phyloP scores from a whole-genome alignment of 2,329 filamentous ascomycete genomes.

The Mycosphaerelloides madeirae region DNA sequence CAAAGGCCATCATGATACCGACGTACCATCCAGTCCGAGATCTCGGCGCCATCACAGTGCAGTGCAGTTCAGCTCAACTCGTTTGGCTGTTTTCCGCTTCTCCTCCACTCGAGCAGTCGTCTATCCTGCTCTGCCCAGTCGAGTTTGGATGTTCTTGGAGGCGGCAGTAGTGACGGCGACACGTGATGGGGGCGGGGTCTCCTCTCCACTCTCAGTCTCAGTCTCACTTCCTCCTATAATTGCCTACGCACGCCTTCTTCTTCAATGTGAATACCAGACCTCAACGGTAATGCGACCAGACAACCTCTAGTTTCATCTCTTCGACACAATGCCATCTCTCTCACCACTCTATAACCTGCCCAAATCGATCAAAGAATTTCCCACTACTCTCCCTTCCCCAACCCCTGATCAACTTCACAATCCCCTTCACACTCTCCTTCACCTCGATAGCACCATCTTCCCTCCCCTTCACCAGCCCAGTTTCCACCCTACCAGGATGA shows the following conservation, averaged over 20 bases:
- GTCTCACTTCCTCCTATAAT: no score
- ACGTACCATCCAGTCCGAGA: slow-evolving; percentile 34
- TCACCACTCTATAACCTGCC: slow-evolving; percentile 40
- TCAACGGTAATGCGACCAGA: no score
- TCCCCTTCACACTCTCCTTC: slow-evolving; percentile 38
- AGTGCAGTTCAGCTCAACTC: background rate
- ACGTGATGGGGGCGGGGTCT: no score
- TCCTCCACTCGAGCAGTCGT: background rate
- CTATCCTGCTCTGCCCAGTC: background rate
- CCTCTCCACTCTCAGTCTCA: no score
- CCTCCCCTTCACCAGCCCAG: slow-evolving; percentile 39
- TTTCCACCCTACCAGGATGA: slow-evolving; percentile 46
- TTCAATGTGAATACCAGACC: no score
- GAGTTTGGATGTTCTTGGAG: no score
- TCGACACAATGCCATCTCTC: no score
- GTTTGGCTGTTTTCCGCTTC: background rate
- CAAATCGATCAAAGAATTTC: slow-evolving; percentile 43
- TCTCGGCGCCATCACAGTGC: slow-evolving; percentile 25
- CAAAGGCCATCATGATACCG: background rate
- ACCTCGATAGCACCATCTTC: slow-evolving; percentile 43
- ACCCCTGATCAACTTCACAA: slow-evolving; percentile 36
- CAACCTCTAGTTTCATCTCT: background rate
- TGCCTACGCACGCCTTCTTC: no score
- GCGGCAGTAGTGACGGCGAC: background rate
- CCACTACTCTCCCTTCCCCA: slow-evolving; percentile 34